Conservation (phyloP, 2,329 filamentous ascomycete genomes). For the Escovopsis weberi region DNA sequence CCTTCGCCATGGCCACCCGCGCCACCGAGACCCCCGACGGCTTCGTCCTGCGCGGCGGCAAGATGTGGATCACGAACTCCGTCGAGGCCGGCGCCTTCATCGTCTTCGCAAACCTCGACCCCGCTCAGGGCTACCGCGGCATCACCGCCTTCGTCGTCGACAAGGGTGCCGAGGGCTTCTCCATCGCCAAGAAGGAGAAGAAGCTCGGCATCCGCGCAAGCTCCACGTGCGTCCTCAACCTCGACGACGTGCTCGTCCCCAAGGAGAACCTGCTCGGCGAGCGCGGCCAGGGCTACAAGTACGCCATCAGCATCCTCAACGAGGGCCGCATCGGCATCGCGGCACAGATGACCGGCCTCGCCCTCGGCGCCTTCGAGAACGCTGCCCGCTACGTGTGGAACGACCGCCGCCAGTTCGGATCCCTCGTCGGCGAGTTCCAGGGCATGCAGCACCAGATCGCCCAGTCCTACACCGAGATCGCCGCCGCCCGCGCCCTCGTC, state of each 20-base stretch:
- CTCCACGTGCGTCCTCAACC: constrained; percentile 93
- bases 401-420: constrained; percentile 92
- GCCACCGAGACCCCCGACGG: constrained; percentile 71
- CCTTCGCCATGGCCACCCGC: constrained; percentile 86
- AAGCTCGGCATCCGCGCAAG: constrained; percentile 94
- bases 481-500: constrained; percentile 78
- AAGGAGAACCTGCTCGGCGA: constrained; percentile 78
- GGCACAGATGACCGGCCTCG: constrained; percentile 95
- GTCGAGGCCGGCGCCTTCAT: constrained; percentile 92
- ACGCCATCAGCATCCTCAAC: constrained; percentile 86
- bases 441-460: constrained; percentile 99
- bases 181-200: constrained; percentile 98
- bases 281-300: constrained; percentile 91
- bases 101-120: constrained; percentile 92
- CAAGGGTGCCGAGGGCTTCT: constrained; percentile 78
- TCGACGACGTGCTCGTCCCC: constrained; percentile 88
- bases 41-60: constrained; percentile 77
- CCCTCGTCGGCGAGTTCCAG: constrained; percentile 90
- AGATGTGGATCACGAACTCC: constrained; percentile 99
- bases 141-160: constrained; percentile 94
- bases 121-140: constrained; percentile 84
- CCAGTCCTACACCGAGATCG: constrained; percentile 87
- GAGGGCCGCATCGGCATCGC: constrained; percentile 96
- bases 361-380: constrained; percentile 89
- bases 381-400: constrained; percentile 92